These are phyloP conservation scores for Ophiocordyceps australis DNA, from an alignment of 2,329 filamentous ascomycete species.

Conservation along the genomic window DNA sequence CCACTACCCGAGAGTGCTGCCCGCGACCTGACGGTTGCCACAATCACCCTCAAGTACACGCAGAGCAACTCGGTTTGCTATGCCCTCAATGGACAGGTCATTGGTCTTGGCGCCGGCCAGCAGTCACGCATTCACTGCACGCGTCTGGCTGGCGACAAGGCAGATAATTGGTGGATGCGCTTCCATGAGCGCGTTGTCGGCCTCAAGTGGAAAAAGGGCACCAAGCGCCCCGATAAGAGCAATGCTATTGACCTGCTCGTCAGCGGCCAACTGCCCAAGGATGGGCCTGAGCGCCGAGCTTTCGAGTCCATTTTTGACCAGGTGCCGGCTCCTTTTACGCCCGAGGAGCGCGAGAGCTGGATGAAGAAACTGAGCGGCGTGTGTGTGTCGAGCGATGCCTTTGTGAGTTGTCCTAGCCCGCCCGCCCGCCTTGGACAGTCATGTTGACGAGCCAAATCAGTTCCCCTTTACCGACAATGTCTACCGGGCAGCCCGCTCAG, in stretches of 20 bases:
- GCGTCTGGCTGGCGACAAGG: conserved; percentile 89
- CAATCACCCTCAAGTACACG: conserved; percentile 95
- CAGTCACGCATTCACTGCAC: conserved; percentile 98
- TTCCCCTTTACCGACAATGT: conserved; percentile 99
- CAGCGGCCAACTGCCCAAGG: conserved; percentile 72
- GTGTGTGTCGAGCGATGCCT: conserved; percentile 83
- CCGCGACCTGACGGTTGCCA: conserved; percentile 83
- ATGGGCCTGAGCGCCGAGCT: conserved; percentile 64
- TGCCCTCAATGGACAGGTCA: conserved; percentile 78
- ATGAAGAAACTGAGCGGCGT: conserved; percentile 65
- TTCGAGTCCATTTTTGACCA: conserved; percentile 86
- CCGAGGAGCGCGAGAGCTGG: conserved; percentile 76
- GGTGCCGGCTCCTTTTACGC: conserved; percentile 65
- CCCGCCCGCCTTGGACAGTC: background rate
- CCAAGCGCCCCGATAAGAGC: conserved; percentile 92
- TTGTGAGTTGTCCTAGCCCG: conserved; percentile 42
- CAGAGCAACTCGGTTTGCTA: conserved; percentile 99
- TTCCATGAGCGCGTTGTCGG: conserved; percentile 80
- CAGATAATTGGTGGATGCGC: conserved; percentile 98
- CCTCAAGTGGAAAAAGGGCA: conserved; percentile 95
- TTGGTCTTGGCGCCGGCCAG: conserved; percentile 89
- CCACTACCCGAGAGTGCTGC: conserved; percentile 64
- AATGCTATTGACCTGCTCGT: conserved; percentile 95
- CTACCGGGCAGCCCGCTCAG: conserved; percentile 74
- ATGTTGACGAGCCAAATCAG: conserved; percentile 19